Evolutionary conservation across 768 basidiomycete genomes (phyloP), one percentile per base, ranked within the genome.

Genomic region (Rhodotorula diobovata): DNA sequence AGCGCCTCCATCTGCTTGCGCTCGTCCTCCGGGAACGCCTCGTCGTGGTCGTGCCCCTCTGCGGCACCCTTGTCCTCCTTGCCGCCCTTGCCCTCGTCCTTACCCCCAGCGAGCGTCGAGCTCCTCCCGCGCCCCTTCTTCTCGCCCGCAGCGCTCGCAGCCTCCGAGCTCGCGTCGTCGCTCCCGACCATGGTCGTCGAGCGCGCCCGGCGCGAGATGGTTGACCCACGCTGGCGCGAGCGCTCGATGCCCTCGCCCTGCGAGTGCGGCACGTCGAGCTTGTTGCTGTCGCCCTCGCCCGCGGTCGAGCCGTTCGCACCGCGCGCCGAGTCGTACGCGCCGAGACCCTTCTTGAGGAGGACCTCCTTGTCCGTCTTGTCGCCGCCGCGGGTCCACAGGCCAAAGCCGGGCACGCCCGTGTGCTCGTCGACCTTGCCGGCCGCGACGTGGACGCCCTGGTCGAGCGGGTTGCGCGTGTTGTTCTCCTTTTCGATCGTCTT

Each of bases 1-100:
- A 93, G 79, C 62, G 84, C 84, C 80, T 96, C 94, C 93, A 97
- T 96, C 79, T 91, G 90, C 51, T 90, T 90, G 72, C 86, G 81
- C 77, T 99, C 94, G 83, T 87, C 87, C 71, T 87, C 87, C 61
- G 89, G 88, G 76, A 92, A 93, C 1, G 89, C 86, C 61, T 90
- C 90, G 12, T 85, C 79, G 18, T 86, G 84, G 30, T 72, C 66
- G 45, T 53, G 62, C 1, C 20, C 71, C 83, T 83, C 2, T 10
- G 45, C 45, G 30, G 35, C 23, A 11, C 48, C 46, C 61, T 50
- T 41, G 30, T 53, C 63, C 34, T 34, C 58, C 34, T 54, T 58
- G 25, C 45, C 25, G 53, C 50, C 35, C 46, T 48, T 48, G 66
- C 66, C 28, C 28, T 43, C 41, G 8, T 43, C 14, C 8, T 10